These are phyloP conservation scores for Colletotrichum karsti DNA, from an alignment of 2,329 filamentous ascomycete species.

Conservation along the genomic window DNA sequence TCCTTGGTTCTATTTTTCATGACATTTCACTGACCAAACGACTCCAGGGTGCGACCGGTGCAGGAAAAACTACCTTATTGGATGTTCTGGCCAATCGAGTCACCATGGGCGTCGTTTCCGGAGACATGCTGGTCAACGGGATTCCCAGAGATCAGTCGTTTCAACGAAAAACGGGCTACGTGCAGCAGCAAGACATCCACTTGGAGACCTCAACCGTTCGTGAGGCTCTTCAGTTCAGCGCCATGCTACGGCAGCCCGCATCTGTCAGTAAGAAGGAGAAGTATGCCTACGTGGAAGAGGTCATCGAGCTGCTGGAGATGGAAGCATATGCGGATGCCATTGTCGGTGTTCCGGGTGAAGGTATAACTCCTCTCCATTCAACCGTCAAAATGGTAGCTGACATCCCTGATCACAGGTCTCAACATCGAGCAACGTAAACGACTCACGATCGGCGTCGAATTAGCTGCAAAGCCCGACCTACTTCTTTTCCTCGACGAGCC, in stretches of 20 bases:
- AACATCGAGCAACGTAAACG: constrained; percentile 58
- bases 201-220: constrained; percentile 51
- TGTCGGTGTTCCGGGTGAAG: constrained; percentile 72
- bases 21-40: neutral
- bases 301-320: constrained; percentile 44
- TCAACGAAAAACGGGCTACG: constrained; percentile 74
- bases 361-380: constrained; percentile 64
- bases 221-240: constrained; percentile 73
- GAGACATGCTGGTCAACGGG: constrained; percentile 76
- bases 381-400: neutral
- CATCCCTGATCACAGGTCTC: constrained; percentile 41
- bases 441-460: constrained; percentile 79
- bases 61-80: constrained; percentile 70
- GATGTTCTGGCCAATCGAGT: constrained; percentile 70
- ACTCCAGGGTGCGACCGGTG: constrained; percentile 67
- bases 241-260: constrained; percentile 71
- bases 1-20: constrained; percentile 45
- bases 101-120: constrained; percentile 74
- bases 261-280: constrained; percentile 49
- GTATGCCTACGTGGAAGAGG: constrained; percentile 36
- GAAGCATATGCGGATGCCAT: constrained; percentile 75
- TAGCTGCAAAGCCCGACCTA: constrained; percentile 76
- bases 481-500: constrained; percentile 83
- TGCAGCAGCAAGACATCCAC: constrained; percentile 67
- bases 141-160: constrained; percentile 68